phyloP scores from a whole-genome alignment of 257 asterid genomes.

The Lithospermum erythrorhizon region DNA sequence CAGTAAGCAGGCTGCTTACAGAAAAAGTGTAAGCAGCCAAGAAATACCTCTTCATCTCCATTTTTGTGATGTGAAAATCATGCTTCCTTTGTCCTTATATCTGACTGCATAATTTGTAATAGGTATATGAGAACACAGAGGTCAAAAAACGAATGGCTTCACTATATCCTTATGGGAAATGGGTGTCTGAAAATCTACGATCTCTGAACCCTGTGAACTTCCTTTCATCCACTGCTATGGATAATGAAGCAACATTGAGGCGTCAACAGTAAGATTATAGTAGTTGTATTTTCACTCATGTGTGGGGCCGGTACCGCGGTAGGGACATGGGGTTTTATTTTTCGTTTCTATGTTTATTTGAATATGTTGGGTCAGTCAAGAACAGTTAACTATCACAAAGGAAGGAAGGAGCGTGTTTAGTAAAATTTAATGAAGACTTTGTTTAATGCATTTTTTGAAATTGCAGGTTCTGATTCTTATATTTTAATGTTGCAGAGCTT shows the following conservation, averaged over 20 bases:
- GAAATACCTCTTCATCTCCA: not conserved
- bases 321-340: no score
- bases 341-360: no score
- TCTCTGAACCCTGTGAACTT: conserved; percentile 59
- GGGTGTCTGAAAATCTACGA: conserved; percentile 82
- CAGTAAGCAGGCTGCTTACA: no score
- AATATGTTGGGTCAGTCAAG: not conserved
- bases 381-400: not conserved
- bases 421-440: conserved; percentile 4
- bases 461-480: conserved; percentile 11
- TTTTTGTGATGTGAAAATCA: not conserved
- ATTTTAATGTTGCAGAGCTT: conserved; percentile 52
- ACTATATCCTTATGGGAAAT: conserved; percentile 74
- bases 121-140: conserved; percentile 95
- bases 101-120: conserved; percentile 9
- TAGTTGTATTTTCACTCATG: not conserved
- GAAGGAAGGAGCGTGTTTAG: not conserved
- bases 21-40: no score
- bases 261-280: conserved; percentile 76
- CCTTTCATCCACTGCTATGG: conserved; percentile 56
- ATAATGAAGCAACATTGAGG: conserved; percentile 70
- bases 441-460: conserved; percentile 1
- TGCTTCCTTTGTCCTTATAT: not conserved
- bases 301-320: not conserved
- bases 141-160: conserved; percentile 86